phyloP scores from a whole-genome alignment of 78 protist species.

The Dictyostelium firmibasis region DNA sequence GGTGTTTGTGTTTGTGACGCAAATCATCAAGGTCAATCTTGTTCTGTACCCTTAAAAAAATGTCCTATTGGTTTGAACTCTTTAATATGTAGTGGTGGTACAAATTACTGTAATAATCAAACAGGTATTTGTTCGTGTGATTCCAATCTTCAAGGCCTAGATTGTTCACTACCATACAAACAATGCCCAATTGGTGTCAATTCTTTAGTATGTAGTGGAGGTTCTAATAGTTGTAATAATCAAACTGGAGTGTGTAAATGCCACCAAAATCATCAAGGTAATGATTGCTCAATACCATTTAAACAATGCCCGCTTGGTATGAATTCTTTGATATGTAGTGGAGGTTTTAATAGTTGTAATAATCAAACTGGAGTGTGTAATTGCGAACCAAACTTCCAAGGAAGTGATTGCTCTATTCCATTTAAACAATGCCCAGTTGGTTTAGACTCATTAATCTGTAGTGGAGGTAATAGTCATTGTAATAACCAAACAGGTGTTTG shows the following conservation, averaged over 20 bases:
- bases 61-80: too few relatives aligned
- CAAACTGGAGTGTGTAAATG: not conserved
- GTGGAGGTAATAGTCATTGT: not conserved
- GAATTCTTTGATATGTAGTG: too few relatives aligned
- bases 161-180: not conserved
- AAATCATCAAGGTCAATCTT: too few relatives aligned
- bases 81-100: too few relatives aligned
- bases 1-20: too few relatives aligned
- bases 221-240: not conserved
- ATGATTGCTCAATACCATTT: too few relatives aligned
- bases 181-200: not conserved
- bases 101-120: too few relatives aligned
- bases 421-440: not conserved
- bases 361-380: not conserved
- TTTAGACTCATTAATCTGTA: not conserved
- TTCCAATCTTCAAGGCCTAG: not conserved
- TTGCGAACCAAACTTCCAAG: not conserved
- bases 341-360: too few relatives aligned
- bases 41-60: too few relatives aligned
- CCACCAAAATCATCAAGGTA: too few relatives aligned
- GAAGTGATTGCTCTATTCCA: not conserved
- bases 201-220: not conserved
- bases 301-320: too few relatives aligned
- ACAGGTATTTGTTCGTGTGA: too few relatives aligned
- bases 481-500: not conserved